These are phyloP conservation scores for Mortierella sp. DNA, from an alignment of 371 early-diverging fungal genomes.

Conservation along the genomic window DNA sequence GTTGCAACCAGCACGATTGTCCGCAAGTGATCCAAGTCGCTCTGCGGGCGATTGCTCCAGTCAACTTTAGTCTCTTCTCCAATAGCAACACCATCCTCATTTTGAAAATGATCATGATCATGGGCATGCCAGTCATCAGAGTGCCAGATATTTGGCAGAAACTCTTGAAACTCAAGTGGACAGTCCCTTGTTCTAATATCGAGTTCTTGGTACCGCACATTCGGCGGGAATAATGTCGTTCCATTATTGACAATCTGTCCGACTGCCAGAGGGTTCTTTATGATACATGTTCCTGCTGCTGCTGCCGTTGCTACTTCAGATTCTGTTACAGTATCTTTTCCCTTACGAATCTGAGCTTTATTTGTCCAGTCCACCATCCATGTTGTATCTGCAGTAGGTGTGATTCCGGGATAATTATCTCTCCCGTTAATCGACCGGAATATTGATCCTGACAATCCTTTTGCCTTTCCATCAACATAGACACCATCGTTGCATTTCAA, in stretches of 20 bases:
- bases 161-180: conserved; percentile 60
- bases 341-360: no score
- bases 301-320: background rate
- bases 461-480: conserved; percentile 67
- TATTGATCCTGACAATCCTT: conserved; percentile 61
- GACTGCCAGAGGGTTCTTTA: conserved; percentile 66
- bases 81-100: conserved; percentile 17
- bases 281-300: background rate
- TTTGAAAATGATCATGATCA: conserved; percentile 29
- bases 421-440: conserved; percentile 61
- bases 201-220: conserved; percentile 70
- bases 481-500: conserved; percentile 68
- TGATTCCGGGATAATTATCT: conserved; percentile 71
- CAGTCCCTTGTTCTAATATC: conserved; percentile 59
- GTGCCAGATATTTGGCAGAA: conserved; percentile 65
- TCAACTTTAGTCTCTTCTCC: conserved; percentile 22
- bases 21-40: conserved; percentile 37
- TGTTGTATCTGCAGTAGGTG: conserved; percentile 62
- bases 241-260: conserved; percentile 71
- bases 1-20: conserved; percentile 62
- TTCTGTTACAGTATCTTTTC: background rate
- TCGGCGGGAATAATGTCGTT: conserved; percentile 51
- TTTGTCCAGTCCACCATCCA: conserved; percentile 60
- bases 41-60: conserved; percentile 23
- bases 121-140: conserved; percentile 48